phyloP scores from a whole-genome alignment of 1,284 basidiomycete genomes.

The Cystodermella granulosa region DNA sequence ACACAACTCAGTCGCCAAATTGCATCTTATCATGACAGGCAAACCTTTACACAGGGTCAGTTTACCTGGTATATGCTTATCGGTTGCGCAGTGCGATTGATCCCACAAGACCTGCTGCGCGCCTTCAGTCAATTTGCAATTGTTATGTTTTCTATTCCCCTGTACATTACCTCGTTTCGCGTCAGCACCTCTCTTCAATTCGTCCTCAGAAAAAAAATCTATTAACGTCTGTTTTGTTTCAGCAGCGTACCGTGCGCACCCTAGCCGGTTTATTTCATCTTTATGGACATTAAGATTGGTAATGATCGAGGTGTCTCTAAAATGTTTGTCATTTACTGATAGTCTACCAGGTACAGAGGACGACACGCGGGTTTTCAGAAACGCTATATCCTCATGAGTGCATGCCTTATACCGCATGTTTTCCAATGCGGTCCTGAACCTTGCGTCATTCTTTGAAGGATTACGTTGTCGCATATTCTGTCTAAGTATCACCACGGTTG shows the following conservation, averaged over 20 bases:
- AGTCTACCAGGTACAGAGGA: background rate
- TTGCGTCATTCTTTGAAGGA: constrained; percentile 5
- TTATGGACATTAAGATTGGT: no score
- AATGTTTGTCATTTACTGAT: background rate
- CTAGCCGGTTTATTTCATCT: no score
- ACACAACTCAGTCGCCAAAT: no score
- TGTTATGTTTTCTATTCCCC: constrained; percentile 14
- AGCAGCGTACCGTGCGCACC: background rate
- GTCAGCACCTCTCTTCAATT: no score
- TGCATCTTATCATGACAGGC: constrained; percentile 8
- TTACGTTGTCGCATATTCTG: background rate
- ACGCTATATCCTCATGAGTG: constrained; percentile 6
- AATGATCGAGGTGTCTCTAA: background rate
- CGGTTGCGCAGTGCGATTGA: background rate
- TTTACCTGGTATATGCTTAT: no score
- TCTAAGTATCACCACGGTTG: no score
- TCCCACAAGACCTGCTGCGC: background rate
- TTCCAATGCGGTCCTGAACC: no score
- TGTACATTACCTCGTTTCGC: constrained; percentile 1
- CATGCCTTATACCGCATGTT: no score
- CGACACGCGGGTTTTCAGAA: background rate
- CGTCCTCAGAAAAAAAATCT: background rate
- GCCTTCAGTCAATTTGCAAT: constrained; percentile 7
- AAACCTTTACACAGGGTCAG: constrained; percentile 7
- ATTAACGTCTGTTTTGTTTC: background rate